phyloP scores from a whole-genome alignment of 805 yeast species.

The Jamesozyma rosinii region DNA sequence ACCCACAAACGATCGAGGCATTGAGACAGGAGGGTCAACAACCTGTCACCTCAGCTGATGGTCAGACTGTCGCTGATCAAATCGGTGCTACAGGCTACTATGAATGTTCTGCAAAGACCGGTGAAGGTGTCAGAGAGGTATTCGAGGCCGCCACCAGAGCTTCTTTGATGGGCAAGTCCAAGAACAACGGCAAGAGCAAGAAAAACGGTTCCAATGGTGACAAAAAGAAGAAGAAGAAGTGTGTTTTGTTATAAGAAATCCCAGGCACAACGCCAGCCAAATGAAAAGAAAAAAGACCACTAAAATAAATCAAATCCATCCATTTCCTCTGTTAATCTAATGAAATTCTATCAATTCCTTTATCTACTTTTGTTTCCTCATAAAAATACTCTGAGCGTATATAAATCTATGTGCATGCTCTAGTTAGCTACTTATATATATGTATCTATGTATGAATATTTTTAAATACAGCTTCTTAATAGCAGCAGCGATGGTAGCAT shows the following conservation, averaged over 20 bases:
- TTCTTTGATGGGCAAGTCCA: conserved; percentile 46
- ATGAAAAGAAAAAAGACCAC: not conserved
- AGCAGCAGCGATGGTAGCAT: too few relatives aligned
- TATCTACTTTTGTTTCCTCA: not conserved
- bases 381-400: not conserved
- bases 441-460: not conserved
- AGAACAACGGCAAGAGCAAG: conserved; percentile 21
- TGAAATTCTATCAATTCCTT: not conserved
- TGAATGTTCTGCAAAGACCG: conserved; percentile 84
- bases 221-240: conserved; percentile 20
- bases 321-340: not conserved
- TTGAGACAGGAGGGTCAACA: conserved; percentile 38
- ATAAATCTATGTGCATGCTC: not conserved
- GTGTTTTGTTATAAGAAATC: conserved; percentile 43
- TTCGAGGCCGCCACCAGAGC: conserved; percentile 87
- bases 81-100: conserved; percentile 74
- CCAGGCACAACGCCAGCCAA: not conserved
- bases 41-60: conserved; percentile 36
- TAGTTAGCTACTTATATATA: too few relatives aligned
- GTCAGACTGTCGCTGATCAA: conserved; percentile 57
- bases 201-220: conserved; percentile 13
- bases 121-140: conserved; percentile 87
- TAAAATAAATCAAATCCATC: too few relatives aligned
- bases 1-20: conserved; percentile 63
- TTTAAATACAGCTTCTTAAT: not conserved